phyloP scores from a whole-genome alignment of 306 rosid species.

The Vachellia pachyceras region DNA sequence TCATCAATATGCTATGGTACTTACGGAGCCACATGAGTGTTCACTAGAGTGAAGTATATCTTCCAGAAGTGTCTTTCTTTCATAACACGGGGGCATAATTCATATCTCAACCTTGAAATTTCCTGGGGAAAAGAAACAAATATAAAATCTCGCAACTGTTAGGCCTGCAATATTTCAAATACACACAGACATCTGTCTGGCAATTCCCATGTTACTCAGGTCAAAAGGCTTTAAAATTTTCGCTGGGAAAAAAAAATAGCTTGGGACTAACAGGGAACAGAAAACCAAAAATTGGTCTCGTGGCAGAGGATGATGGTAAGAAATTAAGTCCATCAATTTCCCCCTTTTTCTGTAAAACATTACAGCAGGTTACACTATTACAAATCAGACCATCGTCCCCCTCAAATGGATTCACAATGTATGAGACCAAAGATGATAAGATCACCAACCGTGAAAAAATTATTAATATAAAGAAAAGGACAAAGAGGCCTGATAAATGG shows the following conservation, averaged over 20 bases:
- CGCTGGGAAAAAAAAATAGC: not conserved
- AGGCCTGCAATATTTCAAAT: constrained; percentile 17
- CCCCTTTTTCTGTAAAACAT: not conserved
- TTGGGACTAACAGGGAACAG: not conserved
- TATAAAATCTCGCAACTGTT: not conserved
- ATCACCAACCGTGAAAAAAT: not conserved
- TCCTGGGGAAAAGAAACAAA: constrained; percentile 62
- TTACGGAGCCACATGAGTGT: constrained; percentile 97
- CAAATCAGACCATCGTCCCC: not conserved
- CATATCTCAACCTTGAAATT: constrained; percentile 95
- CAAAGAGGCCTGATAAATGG: not conserved
- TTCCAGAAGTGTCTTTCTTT: constrained; percentile 88
- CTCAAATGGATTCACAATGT: not conserved
- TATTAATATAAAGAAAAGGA: not conserved
- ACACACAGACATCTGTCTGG: not conserved
- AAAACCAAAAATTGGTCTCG: not conserved
- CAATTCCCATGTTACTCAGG: constrained; percentile 7
- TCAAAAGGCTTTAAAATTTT: not conserved
- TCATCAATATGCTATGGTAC: constrained; percentile 46
- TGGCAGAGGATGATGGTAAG: not conserved
- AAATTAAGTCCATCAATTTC: too few species aligned
- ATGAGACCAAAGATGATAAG: too few species aligned
- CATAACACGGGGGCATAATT: constrained; percentile 86
- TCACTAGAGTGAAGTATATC: constrained; percentile 93
- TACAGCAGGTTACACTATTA: not conserved